Evolutionary conservation across 345 rosid species (phyloP), one percentile per base, ranked within the genome.

Genomic region (Cardamine chenopodiifolia): DNA sequence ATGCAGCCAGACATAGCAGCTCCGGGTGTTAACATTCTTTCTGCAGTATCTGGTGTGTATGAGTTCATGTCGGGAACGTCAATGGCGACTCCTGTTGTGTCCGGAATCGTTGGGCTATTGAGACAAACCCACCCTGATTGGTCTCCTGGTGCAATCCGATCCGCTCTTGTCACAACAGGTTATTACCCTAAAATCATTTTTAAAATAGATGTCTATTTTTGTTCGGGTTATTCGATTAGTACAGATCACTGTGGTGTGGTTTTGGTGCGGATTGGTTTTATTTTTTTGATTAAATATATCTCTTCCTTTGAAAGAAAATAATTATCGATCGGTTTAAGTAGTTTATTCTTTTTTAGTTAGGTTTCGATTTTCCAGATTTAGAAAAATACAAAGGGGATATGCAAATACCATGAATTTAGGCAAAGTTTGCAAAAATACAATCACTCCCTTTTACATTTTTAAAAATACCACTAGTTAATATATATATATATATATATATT

Each of bases 121-220:
- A 84, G 76, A 79, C 64, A 56, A 77, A 22, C 12, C 13, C 83
- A 49, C 28, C 87, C 77, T 17, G 18, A 42, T 19, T 86, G 85
- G 87, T 80, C 86, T 53, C 87, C 89, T 17, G 80, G 82, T 48
- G 83, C 87, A 12, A 52, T 84, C 56, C 75, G 67, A 70, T 86
- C 89, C 4, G 83, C 86, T 37, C 78, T 86, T 22, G 83, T 86
- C 72, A 86, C 85, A 35, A 82, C 85, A 44, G 83, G 87, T 83
- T 63, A 31, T 45, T 42, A 22, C 48, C 45, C 37, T 53, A 3
- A 39, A 40, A 14, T 44, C 9, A 25, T 54, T 5, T n/a, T 5
- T 4, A 63, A 49, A 17, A 7, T 22, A 7, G 9, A 31, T 31
- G 8, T 31, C 34, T 31, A 31, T 13, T 53, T 53, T 14, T 0